These are phyloP conservation scores for Cyclanthera cordifolia DNA, from an alignment of 306 rosid species.

Conservation along the genomic window DNA sequence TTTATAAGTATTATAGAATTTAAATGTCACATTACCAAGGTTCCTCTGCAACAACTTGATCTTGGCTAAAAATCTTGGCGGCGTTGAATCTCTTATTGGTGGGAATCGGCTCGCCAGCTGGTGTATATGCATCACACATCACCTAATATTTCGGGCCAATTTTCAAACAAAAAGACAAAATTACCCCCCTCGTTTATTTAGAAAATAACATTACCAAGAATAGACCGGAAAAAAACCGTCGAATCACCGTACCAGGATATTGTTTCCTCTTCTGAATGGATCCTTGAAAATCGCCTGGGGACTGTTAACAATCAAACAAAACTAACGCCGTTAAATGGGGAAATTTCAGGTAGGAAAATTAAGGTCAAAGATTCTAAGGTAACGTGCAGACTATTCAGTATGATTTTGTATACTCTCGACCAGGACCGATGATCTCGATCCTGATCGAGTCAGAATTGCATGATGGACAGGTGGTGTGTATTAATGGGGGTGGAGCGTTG, in stretches of 20 bases:
- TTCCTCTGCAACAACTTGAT: slow-evolving; percentile 33
- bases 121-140: slow-evolving; percentile 36
- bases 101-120: slow-evolving; percentile 43
- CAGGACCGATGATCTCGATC: not conserved
- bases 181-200: not conserved
- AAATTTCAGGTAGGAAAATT: not conserved
- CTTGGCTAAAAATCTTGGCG: slow-evolving; percentile 36
- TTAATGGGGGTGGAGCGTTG: not conserved
- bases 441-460: not conserved
- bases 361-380: not conserved
- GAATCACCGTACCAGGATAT: slow-evolving; percentile 27
- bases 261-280: slow-evolving; percentile 43
- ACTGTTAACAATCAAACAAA: slow-evolving; percentile 16
- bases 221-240: not conserved
- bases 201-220: not conserved
- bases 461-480: not conserved
- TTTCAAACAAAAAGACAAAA: not conserved
- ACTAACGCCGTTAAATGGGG: slow-evolving; percentile 6
- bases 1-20: not conserved
- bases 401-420: not conserved
- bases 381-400: not conserved
- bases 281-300: slow-evolving; percentile 45
- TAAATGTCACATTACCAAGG: slow-evolving; percentile 30
- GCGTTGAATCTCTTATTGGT: slow-evolving; percentile 35
- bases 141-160: slow-evolving; percentile 19